Conservation (phyloP, 768 basidiomycete species). For the Sporobolomyces roseus region DNA sequence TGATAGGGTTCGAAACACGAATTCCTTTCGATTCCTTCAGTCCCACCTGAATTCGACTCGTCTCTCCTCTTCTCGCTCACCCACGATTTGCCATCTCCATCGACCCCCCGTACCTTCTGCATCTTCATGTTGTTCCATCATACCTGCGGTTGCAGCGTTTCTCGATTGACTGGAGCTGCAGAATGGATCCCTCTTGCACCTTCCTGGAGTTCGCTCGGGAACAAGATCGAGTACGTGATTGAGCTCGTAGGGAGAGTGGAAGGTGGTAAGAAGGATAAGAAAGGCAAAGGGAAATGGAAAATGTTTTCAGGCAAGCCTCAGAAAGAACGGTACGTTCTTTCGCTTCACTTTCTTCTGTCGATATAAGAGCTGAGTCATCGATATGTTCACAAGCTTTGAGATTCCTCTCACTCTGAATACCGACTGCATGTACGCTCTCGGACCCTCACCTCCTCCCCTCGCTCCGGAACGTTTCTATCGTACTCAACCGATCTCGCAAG, state of each 20-base stretch:
- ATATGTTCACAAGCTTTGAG: not conserved
- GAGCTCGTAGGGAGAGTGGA: not conserved
- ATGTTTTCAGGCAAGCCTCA: not conserved
- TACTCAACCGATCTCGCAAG: slow-evolving; percentile 7
- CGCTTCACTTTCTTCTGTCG: not conserved
- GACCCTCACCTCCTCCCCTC: not conserved
- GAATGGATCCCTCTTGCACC: not conserved
- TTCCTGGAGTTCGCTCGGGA: not conserved
- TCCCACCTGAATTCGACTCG: too few relatives aligned
- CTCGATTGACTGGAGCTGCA: too few relatives aligned
- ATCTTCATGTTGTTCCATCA: not conserved
- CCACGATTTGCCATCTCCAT: not conserved
- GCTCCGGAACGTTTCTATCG: not conserved
- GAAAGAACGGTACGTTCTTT: not conserved
- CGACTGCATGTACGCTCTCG: not conserved
- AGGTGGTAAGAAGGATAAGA: not conserved
- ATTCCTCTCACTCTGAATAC: not conserved
- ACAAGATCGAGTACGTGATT: not conserved
- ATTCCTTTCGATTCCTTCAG: slow-evolving; percentile 1
- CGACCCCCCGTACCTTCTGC: not conserved
- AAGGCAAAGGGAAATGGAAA: slow-evolving; percentile 10
- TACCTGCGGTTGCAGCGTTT: not conserved
- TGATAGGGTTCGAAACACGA: too few relatives aligned
- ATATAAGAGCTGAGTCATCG: too few relatives aligned
- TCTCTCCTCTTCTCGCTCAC: not conserved